phyloP scores from a whole-genome alignment of 73 alveolate species.

The Tetrahymena thermophila region DNA sequence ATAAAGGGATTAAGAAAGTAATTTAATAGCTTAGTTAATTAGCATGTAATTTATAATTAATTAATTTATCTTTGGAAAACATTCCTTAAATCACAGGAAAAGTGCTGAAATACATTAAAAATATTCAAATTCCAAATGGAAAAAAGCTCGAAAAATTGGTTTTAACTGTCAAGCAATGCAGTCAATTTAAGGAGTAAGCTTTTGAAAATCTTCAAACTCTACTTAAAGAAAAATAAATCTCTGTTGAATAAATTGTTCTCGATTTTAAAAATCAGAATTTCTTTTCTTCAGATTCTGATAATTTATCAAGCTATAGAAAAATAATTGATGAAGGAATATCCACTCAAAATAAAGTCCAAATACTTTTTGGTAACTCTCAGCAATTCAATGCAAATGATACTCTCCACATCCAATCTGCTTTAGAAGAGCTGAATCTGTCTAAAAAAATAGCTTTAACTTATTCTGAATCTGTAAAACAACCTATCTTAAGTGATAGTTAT shows the following conservation, averaged over 20 bases:
- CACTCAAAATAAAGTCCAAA: background rate
- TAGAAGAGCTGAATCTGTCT: background rate
- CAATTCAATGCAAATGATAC: background rate
- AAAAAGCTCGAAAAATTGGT: background rate
- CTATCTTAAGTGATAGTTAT: background rate
- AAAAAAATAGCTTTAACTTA: background rate
- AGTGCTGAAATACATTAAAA: background rate
- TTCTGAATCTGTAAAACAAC: background rate
- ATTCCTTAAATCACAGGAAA: background rate
- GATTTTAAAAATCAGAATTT: background rate
- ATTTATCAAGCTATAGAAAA: background rate
- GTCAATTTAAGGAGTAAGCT: background rate
- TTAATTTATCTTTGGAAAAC: background rate
- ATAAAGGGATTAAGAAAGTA: background rate
- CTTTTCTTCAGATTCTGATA: background rate
- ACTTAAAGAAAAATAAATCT: background rate
- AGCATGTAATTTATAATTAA: background rate
- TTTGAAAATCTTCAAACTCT: background rate
- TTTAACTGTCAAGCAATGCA: background rate
- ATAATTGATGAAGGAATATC: background rate
- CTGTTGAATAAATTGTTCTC: background rate
- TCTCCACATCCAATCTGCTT: background rate
- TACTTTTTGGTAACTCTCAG: background rate
- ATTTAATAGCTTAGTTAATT: background rate
- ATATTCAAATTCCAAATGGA: background rate